Conservation (phyloP, 805 yeast species). For the Pachysolen tannophilus region DNA sequence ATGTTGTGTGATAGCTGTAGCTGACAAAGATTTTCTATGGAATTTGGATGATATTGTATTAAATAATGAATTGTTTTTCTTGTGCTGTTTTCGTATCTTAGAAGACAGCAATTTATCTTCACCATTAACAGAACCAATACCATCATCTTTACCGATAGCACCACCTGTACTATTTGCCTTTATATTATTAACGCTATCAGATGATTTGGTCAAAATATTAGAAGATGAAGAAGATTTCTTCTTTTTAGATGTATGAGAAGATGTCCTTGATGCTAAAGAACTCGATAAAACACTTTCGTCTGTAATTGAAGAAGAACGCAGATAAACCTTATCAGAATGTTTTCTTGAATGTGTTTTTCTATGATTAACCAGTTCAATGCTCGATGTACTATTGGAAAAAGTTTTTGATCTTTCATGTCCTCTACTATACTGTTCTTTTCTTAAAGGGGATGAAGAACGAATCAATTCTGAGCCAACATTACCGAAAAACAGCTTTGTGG, state of each 20-base stretch:
- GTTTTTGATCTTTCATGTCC: slow-evolving; percentile 3
- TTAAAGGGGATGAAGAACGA: slow-evolving; percentile 9
- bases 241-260: slow-evolving; percentile 5
- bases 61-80: not conserved
- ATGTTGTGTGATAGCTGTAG: too few species aligned
- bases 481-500: too few species aligned
- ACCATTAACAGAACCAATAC: too few species aligned
- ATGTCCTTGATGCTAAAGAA: slow-evolving; percentile 1
- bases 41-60: not conserved
- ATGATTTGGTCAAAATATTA: not conserved
- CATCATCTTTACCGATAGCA: too few species aligned
- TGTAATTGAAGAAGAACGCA: slow-evolving; percentile 1
- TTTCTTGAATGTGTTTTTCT: too few species aligned
- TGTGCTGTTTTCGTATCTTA: not conserved
- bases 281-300: not conserved
- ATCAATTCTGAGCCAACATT: too few species aligned
- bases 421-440: slow-evolving; percentile 1
- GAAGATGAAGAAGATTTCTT: not conserved
- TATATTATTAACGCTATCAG: too few species aligned
- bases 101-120: too few species aligned
- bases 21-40: not conserved
- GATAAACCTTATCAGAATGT: too few species aligned
- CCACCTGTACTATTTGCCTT: too few species aligned
- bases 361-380: not conserved
- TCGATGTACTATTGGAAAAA: not conserved